phyloP scores from a whole-genome alignment of 257 asterid species.

The Solanum medicagineum region DNA sequence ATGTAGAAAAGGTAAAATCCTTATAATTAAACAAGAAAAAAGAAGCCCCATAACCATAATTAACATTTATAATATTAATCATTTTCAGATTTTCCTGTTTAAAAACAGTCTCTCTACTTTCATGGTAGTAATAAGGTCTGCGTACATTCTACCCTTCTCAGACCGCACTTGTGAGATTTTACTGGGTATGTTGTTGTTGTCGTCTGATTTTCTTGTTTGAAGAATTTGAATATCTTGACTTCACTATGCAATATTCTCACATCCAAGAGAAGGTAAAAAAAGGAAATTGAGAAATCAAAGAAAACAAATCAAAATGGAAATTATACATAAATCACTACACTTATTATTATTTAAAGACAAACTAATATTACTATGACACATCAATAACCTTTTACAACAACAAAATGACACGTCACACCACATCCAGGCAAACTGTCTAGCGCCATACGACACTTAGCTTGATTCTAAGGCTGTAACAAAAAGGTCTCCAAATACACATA shows the following conservation, averaged over 20 bases:
- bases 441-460: no score
- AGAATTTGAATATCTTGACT: neutral
- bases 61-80: neutral
- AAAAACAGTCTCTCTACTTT: no score
- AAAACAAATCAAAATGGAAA: neutral
- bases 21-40: no score
- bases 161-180: no score
- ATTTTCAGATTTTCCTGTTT: neutral
- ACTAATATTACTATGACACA: neutral
- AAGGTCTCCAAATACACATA: neutral
- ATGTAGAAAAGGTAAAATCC: no score
- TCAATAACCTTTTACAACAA: neutral
- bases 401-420: no score
- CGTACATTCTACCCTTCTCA: no score
- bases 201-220: neutral
- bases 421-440: no score
- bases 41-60: neutral
- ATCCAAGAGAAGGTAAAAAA: neutral
- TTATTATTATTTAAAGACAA: neutral
- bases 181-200: no score
- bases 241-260: neutral
- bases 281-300: neutral
- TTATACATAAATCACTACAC: neutral
- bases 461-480: no score
- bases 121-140: no score